Evolutionary conservation across 225 moss, liverwort and hornwort species (phyloP).

Genomic region (Sphagnum contortum): DNA sequence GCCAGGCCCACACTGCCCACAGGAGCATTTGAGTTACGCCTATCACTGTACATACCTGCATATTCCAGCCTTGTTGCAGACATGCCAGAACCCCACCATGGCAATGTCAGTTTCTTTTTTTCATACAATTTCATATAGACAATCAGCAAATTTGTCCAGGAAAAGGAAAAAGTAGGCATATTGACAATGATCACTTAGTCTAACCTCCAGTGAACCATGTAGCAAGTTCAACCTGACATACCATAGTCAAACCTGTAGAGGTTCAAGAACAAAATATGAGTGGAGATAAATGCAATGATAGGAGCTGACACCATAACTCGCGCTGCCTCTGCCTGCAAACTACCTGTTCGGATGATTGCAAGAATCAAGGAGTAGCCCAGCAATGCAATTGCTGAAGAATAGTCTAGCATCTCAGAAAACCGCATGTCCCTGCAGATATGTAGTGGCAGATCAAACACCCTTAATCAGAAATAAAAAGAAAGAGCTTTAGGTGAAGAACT

Average conservation of each 20-base stretch:
- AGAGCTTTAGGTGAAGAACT: too few relatives aligned
- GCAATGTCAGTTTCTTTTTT: too few relatives aligned
- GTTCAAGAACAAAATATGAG: slow-evolving; percentile 91
- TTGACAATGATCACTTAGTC: too few relatives aligned
- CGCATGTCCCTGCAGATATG: slow-evolving; percentile 58
- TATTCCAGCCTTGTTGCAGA: slow-evolving; percentile 54
- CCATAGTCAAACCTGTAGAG: slow-evolving; percentile 88
- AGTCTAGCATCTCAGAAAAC: slow-evolving; percentile 90
- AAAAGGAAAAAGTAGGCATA: too few relatives aligned
- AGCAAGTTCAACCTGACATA: slow-evolving; percentile 8
- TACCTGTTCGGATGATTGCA: slow-evolving; percentile 72
- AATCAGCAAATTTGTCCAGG: too few relatives aligned
- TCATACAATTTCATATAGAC: too few relatives aligned
- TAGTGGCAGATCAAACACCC: too few relatives aligned
- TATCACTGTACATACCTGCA: slow-evolving; percentile 69
- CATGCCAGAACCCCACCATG: too few relatives aligned
- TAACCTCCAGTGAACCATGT: too few relatives aligned
- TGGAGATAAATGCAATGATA: slow-evolving; percentile 75
- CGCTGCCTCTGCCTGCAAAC: slow-evolving; percentile 64
- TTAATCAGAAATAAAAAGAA: too few relatives aligned
- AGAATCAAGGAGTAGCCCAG: slow-evolving; percentile 77
- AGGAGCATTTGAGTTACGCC: slow-evolving; percentile 62
- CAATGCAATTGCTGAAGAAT: slow-evolving; percentile 86
- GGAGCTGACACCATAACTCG: slow-evolving; percentile 96
- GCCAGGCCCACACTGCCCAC: slow-evolving; percentile 76